phyloP scores from a whole-genome alignment of 225 moss, liverwort and hornwort genomes.

The Pseudoscleropodium purum region DNA sequence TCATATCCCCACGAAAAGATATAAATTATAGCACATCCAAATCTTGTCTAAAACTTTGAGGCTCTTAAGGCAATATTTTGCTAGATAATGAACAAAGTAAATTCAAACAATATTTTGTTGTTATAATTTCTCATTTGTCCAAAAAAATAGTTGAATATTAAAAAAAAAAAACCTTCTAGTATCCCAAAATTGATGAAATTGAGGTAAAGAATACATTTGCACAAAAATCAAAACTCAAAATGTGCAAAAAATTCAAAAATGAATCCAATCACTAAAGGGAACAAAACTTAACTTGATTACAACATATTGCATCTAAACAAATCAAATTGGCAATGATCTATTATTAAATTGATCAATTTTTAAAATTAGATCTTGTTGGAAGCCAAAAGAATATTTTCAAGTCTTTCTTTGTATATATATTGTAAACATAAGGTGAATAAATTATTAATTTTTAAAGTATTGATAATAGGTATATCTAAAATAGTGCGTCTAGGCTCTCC shows the following conservation, averaged over 20 bases:
- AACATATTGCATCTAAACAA: not conserved
- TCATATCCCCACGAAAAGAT: fast-evolving
- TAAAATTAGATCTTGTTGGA: not conserved
- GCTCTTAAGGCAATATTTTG: not conserved
- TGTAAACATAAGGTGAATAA: not conserved
- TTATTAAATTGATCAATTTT: not conserved
- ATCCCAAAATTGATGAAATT: not conserved
- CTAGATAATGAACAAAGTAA: not conserved
- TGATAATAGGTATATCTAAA: not conserved
- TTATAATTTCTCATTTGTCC: not conserved
- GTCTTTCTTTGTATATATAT: not conserved
- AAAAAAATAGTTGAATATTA: not conserved
- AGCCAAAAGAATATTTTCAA: not conserved
- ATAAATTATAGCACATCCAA: not conserved
- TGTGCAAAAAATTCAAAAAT: not conserved
- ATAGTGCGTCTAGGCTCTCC: fast-evolving
- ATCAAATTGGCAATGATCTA: not conserved
- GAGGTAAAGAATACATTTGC: not conserved
- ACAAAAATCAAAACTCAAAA: not conserved
- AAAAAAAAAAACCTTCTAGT: too few relatives aligned
- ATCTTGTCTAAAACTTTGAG: not conserved
- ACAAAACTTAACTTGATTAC: not conserved
- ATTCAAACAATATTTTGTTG: not conserved
- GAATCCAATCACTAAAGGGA: fast-evolving
- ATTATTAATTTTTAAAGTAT: not conserved